Percentiles rank a stretch among this genome's conserved stretches.
phyloP scores from a whole-genome alignment of 352 stramenopile species.

The Halophytophthora polymorphica region DNA sequence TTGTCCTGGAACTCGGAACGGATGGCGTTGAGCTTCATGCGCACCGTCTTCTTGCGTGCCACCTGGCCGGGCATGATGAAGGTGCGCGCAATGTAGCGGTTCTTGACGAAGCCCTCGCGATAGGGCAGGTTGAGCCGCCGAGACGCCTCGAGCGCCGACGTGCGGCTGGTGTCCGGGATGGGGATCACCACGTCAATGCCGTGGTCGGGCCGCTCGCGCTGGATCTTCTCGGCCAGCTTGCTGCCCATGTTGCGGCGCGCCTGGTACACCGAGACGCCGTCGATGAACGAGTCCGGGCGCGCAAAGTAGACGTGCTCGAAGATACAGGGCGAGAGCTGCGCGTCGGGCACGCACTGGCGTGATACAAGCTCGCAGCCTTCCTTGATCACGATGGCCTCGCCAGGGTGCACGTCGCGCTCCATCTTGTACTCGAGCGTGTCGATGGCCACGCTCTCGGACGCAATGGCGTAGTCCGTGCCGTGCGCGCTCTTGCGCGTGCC shows the following conservation, averaged over 20 bases:
- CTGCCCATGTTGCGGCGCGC: conserved; percentile 97
- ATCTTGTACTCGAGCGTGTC: conserved; percentile 97
- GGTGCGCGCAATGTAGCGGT: conserved; percentile 98
- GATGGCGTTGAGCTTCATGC: conserved; percentile 99
- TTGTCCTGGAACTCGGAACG: conserved; percentile 89
- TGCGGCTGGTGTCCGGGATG: conserved; percentile 98
- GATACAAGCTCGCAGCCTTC: conserved; percentile 84
- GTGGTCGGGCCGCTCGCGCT: conserved; percentile 89
- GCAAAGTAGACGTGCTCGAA: conserved; percentile 99
- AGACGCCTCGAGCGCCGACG: conserved; percentile 92
- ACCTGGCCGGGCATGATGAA: conserved; percentile 99
- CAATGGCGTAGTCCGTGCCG: conserved; percentile 93
- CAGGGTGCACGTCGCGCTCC: conserved; percentile 93
- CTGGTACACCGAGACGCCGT: conserved; percentile 98
- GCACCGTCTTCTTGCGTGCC: conserved; percentile 94
- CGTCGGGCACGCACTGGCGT: conserved; percentile 72
- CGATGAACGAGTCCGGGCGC: conserved; percentile 98
- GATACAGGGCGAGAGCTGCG: conserved; percentile 94
- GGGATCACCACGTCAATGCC: conserved; percentile 98
- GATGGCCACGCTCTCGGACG: conserved; percentile 98
- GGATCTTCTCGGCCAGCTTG: conserved; percentile 96
- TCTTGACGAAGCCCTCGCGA: conserved; percentile 99
- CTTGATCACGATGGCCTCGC: conserved; percentile 96
- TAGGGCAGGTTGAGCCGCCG: conserved; percentile 90
- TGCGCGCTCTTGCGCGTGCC: conserved; percentile 82